These are phyloP conservation scores for Neocatenulostroma microsporum DNA, from an alignment of 2,329 filamentous ascomycete genomes.

Conservation along the genomic window DNA sequence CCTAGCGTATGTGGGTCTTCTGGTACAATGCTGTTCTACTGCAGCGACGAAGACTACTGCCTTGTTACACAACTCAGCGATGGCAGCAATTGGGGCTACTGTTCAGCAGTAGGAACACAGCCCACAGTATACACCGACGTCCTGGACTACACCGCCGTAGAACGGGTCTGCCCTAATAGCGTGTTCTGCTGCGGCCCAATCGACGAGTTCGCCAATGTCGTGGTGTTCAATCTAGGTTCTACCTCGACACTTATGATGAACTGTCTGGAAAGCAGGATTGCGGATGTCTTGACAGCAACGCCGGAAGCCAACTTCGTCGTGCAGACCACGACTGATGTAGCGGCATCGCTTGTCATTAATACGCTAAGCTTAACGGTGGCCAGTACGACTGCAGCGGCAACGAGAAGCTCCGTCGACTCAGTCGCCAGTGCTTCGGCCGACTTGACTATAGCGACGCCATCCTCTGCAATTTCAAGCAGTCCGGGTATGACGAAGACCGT, in stretches of 20 bases:
- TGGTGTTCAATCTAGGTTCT: neutral
- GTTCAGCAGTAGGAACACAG: neutral
- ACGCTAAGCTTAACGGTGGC: too few relatives aligned
- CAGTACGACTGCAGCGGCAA: too few relatives aligned
- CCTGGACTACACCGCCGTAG: neutral
- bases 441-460: too few relatives aligned
- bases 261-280: neutral
- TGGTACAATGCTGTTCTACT: neutral
- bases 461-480: too few relatives aligned
- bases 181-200: neutral
- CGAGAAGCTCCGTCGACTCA: too few relatives aligned
- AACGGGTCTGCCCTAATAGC: neutral
- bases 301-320: neutral
- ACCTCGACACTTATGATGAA: neutral
- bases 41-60: constrained; percentile 1
- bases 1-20: neutral
- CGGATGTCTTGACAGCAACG: neutral
- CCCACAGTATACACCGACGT: constrained; percentile 1
- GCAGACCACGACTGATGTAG: neutral
- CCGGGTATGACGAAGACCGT: too few relatives aligned
- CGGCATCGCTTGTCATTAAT: too few relatives aligned
- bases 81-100: constrained; percentile 1
- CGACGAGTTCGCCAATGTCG: neutral
- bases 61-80: neutral
- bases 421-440: too few relatives aligned